phyloP scores from a whole-genome alignment of 805 yeast genomes.

The Ogataea nakhonphanomensis region DNA sequence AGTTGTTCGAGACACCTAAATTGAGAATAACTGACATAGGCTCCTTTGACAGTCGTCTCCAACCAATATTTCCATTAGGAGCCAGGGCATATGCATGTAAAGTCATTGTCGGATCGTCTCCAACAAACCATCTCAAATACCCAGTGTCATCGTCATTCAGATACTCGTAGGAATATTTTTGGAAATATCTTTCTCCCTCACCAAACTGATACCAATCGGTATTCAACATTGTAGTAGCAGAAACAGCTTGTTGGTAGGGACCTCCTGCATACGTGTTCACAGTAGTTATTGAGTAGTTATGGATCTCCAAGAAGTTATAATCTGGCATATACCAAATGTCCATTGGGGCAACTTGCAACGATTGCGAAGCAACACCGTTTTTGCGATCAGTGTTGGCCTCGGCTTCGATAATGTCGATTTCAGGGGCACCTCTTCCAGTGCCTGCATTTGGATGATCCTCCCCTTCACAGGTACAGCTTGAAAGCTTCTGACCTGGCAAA shows the following conservation, averaged over 20 bases:
- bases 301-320: constrained; percentile 70
- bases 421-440: constrained; percentile 91
- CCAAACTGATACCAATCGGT: constrained; percentile 78
- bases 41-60: constrained; percentile 80
- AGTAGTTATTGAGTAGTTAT: constrained; percentile 63
- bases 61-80: constrained; percentile 87
- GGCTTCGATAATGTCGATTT: constrained; percentile 89
- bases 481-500: constrained; percentile 79
- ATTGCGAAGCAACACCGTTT: constrained; percentile 82
- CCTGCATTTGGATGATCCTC: constrained; percentile 89
- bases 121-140: constrained; percentile 84
- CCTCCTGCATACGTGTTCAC: constrained; percentile 93
- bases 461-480: constrained; percentile 73
- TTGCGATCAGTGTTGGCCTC: constrained; percentile 53
- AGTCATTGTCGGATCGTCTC: constrained; percentile 73
- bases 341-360: constrained; percentile 87
- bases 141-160: constrained; percentile 67
- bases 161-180: constrained; percentile 75
- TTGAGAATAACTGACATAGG: constrained; percentile 91
- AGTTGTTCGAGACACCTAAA: constrained; percentile 83
- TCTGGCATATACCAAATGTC: constrained; percentile 95
- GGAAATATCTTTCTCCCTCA: constrained; percentile 50
- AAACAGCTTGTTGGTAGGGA: constrained; percentile 89
- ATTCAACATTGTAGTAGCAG: constrained; percentile 77
- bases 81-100: constrained; percentile 70